Evolutionary conservation across 2,329 filamentous ascomycete species (phyloP).

Genomic region (Alternaria infectoria): DNA sequence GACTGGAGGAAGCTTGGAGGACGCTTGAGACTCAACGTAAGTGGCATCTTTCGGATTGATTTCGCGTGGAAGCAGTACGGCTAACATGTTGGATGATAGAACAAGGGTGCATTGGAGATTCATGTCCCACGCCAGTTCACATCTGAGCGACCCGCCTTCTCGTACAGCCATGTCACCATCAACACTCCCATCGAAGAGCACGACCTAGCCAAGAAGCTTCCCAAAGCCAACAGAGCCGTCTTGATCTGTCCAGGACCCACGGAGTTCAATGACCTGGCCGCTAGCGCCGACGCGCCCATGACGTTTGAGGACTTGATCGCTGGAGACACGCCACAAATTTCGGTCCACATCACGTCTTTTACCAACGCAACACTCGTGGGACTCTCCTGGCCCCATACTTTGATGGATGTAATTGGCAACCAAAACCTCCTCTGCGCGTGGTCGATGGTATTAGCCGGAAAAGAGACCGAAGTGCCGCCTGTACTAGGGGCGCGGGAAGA

Average conservation of each 20-base stretch:
- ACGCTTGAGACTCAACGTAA: conserved; percentile 52
- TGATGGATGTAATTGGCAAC: conserved; percentile 57
- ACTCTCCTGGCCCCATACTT: conserved; percentile 56
- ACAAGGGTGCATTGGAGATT: conserved; percentile 43
- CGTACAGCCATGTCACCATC: conserved; percentile 48
- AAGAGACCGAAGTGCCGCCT: conserved; percentile 49
- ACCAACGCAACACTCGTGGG: conserved; percentile 58
- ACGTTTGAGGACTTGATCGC: conserved; percentile 15
- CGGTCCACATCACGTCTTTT: conserved; percentile 58
- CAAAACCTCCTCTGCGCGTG: conserved; percentile 54
- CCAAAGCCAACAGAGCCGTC: conserved; percentile 23
- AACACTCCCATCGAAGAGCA: conserved; percentile 52
- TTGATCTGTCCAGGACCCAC: conserved; percentile 5
- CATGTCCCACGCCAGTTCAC: conserved; percentile 49
- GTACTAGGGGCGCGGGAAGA: conserved; percentile 42
- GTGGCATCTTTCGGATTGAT: neutral
- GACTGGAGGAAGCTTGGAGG: conserved; percentile 58
- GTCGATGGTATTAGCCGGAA: conserved; percentile 54
- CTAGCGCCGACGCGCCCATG: conserved; percentile 13
- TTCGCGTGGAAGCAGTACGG: neutral
- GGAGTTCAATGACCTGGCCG: conserved; percentile 11
- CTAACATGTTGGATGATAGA: conserved; percentile 17
- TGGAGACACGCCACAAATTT: conserved; percentile 55
- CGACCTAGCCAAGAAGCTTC: conserved; percentile 48
- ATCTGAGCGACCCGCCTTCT: conserved; percentile 48